Evolutionary conservation across 352 stramenopile genomes (phyloP).

Genomic region (Phytophthora sp.): DNA sequence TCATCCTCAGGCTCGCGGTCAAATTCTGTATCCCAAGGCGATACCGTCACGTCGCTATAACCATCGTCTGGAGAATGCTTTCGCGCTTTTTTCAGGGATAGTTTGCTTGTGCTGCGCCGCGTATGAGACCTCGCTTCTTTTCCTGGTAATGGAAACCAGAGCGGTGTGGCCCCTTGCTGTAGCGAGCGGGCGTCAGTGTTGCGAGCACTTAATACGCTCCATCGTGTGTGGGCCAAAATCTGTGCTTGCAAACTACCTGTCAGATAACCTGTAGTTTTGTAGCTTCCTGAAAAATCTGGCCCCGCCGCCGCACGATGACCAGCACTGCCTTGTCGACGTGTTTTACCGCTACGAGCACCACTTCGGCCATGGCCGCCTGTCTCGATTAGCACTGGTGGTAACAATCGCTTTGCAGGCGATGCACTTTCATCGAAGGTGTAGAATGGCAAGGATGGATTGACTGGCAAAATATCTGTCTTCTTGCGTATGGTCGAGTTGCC

Average conservation of each 20-base stretch:
- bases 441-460: conserved; percentile 14
- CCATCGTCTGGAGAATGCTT: conserved; percentile 17
- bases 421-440: conserved; percentile 29
- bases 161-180: background rate
- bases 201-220: background rate
- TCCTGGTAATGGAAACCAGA: background rate
- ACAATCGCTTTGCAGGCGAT: conserved; percentile 26
- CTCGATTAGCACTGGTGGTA: conserved; percentile 19
- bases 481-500: background rate
- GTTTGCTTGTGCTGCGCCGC: conserved; percentile 1
- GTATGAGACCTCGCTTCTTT: conserved; percentile 6
- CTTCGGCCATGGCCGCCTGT: background rate
- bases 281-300: conserved; percentile 26
- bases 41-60: conserved; percentile 23
- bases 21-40: conserved; percentile 34
- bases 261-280: conserved; percentile 26
- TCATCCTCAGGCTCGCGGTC: conserved; percentile 26
- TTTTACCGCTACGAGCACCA: conserved; percentile 1
- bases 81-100: background rate
- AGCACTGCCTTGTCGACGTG: conserved; percentile 2
- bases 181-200: background rate
- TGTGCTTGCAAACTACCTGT: conserved; percentile 19
- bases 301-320: background rate
- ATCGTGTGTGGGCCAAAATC: conserved; percentile 2
- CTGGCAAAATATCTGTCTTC: conserved; percentile 1